Evolutionary conservation across 768 basidiomycete genomes (phyloP), one percentile per base, ranked within the genome.

Genomic region (Butyriboletus loyo): DNA sequence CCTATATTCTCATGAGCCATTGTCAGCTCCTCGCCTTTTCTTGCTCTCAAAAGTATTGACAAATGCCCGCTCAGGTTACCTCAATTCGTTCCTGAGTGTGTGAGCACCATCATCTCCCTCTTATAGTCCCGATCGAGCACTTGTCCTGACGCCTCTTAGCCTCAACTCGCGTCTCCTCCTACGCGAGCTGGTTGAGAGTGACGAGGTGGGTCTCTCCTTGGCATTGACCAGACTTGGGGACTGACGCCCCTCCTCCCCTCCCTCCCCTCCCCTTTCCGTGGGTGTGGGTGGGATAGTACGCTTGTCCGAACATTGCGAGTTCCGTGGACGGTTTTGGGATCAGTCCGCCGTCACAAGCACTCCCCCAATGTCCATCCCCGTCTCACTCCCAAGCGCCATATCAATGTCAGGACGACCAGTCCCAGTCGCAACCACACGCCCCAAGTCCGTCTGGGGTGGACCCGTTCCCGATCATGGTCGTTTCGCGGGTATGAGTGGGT

Each of bases 1-100:
- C 71, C 0, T 72, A 72, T 47, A 69, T 72, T 47, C 66, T 72
- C 6, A 70, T 72, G 63, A 73, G 72, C 28, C 71, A 73, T 49
- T 72, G 71, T 68, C 31, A 39, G 72, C 39, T 34, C 7, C 21
- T 2, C 8, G 1, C 24, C 1, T 7, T 6, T 46, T 41, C 30
- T 55, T 17, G 6, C 13, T 4, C 19, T 1, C 2, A 39, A n/a
- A 27, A 0, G 6, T 35, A 9, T 31, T 7, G 3, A 53, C 14
- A 22, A 36, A 17, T n/a, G 5, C 13, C 17, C 31, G 11, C 4
- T n/a, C 32, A 72, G 71, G 65, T 54, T 73, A 72, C 59, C 62
- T 72, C 44, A 73, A 72, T 40, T 72, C 72, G 21, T 72, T 73
- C 47, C 50, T 72, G 48, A 72, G 71, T 51, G 65, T 72, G 71